These are phyloP conservation scores for Phialocephala subalpina DNA, from an alignment of 2,329 filamentous ascomycete genomes.

Conservation along the genomic window DNA sequence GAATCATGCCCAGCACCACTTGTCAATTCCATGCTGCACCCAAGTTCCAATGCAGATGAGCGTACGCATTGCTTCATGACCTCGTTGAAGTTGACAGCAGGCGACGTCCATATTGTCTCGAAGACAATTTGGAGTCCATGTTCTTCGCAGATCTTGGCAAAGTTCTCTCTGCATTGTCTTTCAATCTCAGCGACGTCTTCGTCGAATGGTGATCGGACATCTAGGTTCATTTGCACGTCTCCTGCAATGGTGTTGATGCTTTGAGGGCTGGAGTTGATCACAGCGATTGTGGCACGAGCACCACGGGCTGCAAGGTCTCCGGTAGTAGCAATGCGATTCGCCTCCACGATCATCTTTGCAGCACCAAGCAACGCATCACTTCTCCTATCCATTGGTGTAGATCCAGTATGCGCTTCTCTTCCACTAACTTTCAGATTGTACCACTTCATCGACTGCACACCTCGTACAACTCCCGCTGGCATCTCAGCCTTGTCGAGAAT, in stretches of 20 bases:
- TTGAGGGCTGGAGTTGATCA: constrained; percentile 7
- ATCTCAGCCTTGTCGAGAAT: constrained; percentile 69
- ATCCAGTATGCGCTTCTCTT: constrained; percentile 35
- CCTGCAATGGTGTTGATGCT: constrained; percentile 13
- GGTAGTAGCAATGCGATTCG: constrained; percentile 7
- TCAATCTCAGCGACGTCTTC: constrained; percentile 7
- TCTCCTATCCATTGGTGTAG: constrained; percentile 48
- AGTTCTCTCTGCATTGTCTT: constrained; percentile 1
- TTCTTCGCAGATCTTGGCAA: constrained; percentile 5
- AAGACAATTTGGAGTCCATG: constrained; percentile 6
- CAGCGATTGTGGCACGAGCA: constrained; percentile 10
- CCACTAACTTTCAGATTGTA: constrained; percentile 68
- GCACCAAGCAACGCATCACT: constrained; percentile 11
- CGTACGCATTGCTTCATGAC: constrained; percentile 8
- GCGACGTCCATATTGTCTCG: constrained; percentile 6
- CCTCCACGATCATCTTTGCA: constrained; percentile 17
- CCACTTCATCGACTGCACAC: constrained; percentile 73
- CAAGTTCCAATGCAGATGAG: constrained; percentile 6
- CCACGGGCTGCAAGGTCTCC: neutral
- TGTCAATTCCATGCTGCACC: constrained; percentile 7
- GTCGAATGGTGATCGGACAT: constrained; percentile 7
- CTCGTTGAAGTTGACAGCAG: constrained; percentile 9
- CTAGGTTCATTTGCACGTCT: constrained; percentile 9
- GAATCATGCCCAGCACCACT: constrained; percentile 13
- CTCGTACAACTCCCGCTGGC: constrained; percentile 73